Conservation (phyloP, 2,329 filamentous ascomycete genomes). For the Ophiobolus disseminans region DNA sequence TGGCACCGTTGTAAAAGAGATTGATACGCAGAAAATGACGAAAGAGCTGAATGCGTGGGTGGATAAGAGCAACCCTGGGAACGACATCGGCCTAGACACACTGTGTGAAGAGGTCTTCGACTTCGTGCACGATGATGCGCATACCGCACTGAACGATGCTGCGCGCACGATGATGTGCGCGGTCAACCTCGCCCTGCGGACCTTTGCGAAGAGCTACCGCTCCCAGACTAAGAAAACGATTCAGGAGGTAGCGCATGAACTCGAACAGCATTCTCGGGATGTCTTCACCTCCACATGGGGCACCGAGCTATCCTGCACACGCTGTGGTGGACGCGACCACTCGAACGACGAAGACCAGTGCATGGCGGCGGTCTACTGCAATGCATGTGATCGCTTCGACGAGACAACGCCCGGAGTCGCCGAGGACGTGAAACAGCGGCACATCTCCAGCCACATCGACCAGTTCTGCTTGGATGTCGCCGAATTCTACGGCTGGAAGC, state of each 20-base stretch:
- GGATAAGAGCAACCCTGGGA: neutral
- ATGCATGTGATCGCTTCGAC: constrained; percentile 12
- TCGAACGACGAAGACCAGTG: constrained; percentile 3
- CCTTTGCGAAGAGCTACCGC: neutral
- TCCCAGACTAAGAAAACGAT: neutral
- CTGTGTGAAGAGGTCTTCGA: constrained; percentile 11
- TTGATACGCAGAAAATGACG: constrained; percentile 30
- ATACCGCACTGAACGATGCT: constrained; percentile 31
- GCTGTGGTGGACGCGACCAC: constrained; percentile 22
- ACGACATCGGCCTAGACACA: constrained; percentile 15
- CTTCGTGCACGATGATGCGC: constrained; percentile 21
- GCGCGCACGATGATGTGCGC: constrained; percentile 26
- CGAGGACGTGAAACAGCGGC: neutral
- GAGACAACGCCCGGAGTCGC: neutral
- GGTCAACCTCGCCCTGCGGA: constrained; percentile 15
- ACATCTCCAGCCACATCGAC: constrained; percentile 3
- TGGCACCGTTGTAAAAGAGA: constrained; percentile 15
- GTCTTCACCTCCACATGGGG: constrained; percentile 9
- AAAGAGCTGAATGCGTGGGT: constrained; percentile 11
- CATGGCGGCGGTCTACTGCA: constrained; percentile 4
- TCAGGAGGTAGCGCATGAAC: constrained; percentile 9
- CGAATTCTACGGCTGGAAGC: constrained; percentile 2
- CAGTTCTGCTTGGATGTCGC: constrained; percentile 7
- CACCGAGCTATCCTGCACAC: constrained; percentile 10
- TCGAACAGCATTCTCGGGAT: constrained; percentile 10